A percentile compares a stretch with the other conserved stretches of the same genome.
Conservation (phyloP, 2,329 filamentous ascomycete genomes). For the Pseudogymnoascus sp. region DNA sequence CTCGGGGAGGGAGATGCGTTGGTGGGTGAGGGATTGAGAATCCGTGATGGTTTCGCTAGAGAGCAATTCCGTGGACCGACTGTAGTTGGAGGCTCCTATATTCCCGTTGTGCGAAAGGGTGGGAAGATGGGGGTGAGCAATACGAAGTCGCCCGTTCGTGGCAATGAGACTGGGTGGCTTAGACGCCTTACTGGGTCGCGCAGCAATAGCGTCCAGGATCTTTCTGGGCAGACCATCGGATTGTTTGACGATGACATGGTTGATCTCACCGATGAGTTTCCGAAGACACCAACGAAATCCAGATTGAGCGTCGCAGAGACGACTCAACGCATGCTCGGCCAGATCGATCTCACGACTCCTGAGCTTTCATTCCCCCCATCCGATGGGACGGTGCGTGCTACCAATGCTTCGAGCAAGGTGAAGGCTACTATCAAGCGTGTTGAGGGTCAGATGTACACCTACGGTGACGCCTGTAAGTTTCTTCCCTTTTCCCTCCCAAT, state of each 20-base stretch:
- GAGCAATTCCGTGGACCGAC: constrained; percentile 34
- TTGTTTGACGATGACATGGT: constrained; percentile 4
- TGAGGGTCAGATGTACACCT: constrained; percentile 46
- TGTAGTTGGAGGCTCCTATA: constrained; percentile 32
- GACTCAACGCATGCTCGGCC: background rate
- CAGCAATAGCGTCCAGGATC: background rate
- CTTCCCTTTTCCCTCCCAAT: background rate
- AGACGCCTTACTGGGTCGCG: background rate
- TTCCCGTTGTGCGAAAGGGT: constrained; percentile 18
- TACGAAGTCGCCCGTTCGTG: background rate
- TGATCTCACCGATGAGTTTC: constrained; percentile 10
- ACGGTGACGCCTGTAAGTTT: constrained; percentile 51
- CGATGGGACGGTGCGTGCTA: constrained; percentile 21
- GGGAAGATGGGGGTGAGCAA: background rate
- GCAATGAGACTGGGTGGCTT: background rate
- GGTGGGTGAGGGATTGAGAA: background rate
- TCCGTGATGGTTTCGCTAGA: constrained; percentile 11
- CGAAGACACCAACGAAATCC: background rate
- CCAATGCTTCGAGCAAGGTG: constrained; percentile 8
- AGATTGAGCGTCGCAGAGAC: background rate
- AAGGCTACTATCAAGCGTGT: constrained; percentile 17
- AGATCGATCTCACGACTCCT: constrained; percentile 14
- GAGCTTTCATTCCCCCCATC: constrained; percentile 13
- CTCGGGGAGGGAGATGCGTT: background rate
- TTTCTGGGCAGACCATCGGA: background rate